Percentiles rank a stretch among this genome's conserved stretches.
These are phyloP conservation scores for Hawksworthiomyces lignivorus DNA, from an alignment of 2,329 filamentous ascomycete species.

Conservation along the genomic window DNA sequence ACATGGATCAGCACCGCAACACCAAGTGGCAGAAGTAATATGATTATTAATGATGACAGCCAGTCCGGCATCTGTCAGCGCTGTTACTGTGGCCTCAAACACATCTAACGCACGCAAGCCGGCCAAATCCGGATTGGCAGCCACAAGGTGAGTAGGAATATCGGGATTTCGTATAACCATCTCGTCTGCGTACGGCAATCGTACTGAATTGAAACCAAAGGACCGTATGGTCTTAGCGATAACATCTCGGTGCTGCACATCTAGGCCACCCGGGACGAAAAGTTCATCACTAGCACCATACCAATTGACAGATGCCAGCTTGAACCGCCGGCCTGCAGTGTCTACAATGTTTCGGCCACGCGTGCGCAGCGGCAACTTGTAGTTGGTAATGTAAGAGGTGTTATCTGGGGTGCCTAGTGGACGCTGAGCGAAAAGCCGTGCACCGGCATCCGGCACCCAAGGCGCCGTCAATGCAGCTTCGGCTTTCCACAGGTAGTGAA, in stretches of 20 bases:
- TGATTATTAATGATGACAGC: slow-evolving; percentile 64
- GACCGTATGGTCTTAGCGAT: slow-evolving; percentile 53
- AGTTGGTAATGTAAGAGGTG: slow-evolving; percentile 36
- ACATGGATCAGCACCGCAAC: slow-evolving; percentile 60
- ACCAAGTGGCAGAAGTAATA: slow-evolving; percentile 62
- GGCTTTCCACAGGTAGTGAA: slow-evolving; percentile 36
- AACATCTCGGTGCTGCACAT: slow-evolving; percentile 51
- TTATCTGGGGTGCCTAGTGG: slow-evolving; percentile 38
- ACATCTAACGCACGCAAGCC: slow-evolving; percentile 52
- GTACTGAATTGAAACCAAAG: slow-evolving; percentile 64
- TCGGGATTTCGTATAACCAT: slow-evolving; percentile 54
- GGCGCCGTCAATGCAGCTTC: slow-evolving; percentile 36
- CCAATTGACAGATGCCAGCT: slow-evolving; percentile 61
- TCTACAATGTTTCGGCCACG: slow-evolving; percentile 55
- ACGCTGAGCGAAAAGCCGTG: slow-evolving; percentile 39
- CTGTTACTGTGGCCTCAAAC: slow-evolving; percentile 48
- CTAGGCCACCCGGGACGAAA: slow-evolving; percentile 56
- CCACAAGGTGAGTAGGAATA: slow-evolving; percentile 41
- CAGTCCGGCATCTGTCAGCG: slow-evolving; percentile 54
- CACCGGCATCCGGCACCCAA: slow-evolving; percentile 43
- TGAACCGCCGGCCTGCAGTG: slow-evolving; percentile 46
- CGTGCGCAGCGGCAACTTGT: slow-evolving; percentile 51
- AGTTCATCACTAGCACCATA: slow-evolving; percentile 62
- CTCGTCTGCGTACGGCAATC: slow-evolving; percentile 62
- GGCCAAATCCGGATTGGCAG: slow-evolving; percentile 53